Conservation (phyloP, 129 eudicot species). For the Ambrosia trifida region DNA sequence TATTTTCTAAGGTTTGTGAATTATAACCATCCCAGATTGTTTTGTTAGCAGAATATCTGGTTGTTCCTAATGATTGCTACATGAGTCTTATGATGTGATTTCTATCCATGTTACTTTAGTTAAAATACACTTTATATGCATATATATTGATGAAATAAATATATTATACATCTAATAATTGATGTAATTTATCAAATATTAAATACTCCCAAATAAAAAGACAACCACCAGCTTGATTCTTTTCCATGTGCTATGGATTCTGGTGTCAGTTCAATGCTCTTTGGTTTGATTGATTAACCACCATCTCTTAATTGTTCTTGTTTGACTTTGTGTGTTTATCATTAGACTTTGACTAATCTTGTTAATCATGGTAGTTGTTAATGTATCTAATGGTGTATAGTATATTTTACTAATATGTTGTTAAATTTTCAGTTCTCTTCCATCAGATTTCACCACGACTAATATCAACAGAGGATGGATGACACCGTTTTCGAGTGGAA, state of each 20-base stretch:
- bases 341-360: slow-evolving; percentile 17
- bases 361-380: slow-evolving; percentile 40
- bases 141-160: not conserved
- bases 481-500: slow-evolving; percentile 51
- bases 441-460: slow-evolving; percentile 58
- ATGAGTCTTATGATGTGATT: slow-evolving; percentile 21
- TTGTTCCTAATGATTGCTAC: slow-evolving; percentile 7
- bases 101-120: slow-evolving; percentile 13
- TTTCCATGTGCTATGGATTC: slow-evolving; percentile 63
- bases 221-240: slow-evolving; percentile 58
- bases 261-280: slow-evolving; percentile 31
- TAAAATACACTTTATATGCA: not conserved
- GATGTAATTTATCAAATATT: slow-evolving; percentile 21
- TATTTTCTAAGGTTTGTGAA: not conserved
- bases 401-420: not conserved
- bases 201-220: slow-evolving; percentile 38
- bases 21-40: not conserved
- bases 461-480: slow-evolving; percentile 65
- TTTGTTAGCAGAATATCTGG: not conserved
- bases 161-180: slow-evolving; percentile 13
- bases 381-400: not conserved
- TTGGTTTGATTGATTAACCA: slow-evolving; percentile 19
- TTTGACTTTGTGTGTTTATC: slow-evolving; percentile 25
- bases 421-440: slow-evolving; percentile 59
- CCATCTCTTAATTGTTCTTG: slow-evolving; percentile 20